phyloP scores from a whole-genome alignment of 352 stramenopile species.

The Globisporangium okanoganense region DNA sequence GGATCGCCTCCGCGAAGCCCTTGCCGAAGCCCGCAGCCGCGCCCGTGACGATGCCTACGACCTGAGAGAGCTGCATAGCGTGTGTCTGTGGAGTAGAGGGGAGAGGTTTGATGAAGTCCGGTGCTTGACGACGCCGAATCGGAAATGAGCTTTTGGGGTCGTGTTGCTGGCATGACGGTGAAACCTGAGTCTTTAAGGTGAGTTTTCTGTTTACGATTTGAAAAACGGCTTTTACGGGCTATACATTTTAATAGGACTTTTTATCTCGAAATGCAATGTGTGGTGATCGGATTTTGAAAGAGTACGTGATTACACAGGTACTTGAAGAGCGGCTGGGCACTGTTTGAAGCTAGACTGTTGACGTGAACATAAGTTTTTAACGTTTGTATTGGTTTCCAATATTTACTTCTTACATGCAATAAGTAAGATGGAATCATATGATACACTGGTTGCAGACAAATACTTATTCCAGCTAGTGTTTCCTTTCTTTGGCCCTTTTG shows the following conservation, averaged over 20 bases:
- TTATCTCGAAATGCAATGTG: neutral
- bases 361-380: slow-evolving; percentile 3
- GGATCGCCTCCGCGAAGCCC: slow-evolving; percentile 58
- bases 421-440: neutral
- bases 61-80: slow-evolving; percentile 60
- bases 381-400: neutral
- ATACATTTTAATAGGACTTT: neutral
- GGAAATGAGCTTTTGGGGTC: neutral
- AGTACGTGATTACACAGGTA: neutral
- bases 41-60: slow-evolving; percentile 69
- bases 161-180: neutral
- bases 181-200: neutral
- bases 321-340: slow-evolving; percentile 3
- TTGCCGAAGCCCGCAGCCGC: slow-evolving; percentile 59
- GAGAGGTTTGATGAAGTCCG: neutral
- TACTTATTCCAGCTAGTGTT: too few relatives aligned
- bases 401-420: too few relatives aligned
- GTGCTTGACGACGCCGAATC: neutral
- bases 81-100: neutral
- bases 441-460: too few relatives aligned
- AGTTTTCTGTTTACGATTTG: neutral
- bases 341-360: slow-evolving; percentile 3
- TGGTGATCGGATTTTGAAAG: neutral
- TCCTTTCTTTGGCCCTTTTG: too few relatives aligned
- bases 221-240: neutral